phyloP scores from a whole-genome alignment of 192 early-diverging fungal species.

The Coemansia sp. region DNA sequence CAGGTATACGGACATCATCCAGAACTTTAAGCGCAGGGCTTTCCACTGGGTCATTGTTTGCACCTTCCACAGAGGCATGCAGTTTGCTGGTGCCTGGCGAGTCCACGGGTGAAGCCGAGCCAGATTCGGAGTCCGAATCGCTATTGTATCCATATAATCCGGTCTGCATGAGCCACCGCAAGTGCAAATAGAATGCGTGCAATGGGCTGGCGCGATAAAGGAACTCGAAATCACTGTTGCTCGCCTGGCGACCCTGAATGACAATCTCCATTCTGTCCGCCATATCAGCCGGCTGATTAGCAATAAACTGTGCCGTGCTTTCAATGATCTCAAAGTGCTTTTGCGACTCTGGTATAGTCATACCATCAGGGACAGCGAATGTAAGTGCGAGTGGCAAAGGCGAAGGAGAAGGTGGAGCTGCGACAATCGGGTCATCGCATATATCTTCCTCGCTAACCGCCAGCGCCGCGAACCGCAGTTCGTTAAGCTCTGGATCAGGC shows the following conservation, averaged over 20 bases:
- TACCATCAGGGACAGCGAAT: slow-evolving; percentile 30
- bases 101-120: slow-evolving; percentile 1
- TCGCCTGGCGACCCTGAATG: slow-evolving; percentile 73
- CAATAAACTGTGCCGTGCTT: slow-evolving; percentile 69
- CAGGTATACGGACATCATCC: slow-evolving; percentile 14
- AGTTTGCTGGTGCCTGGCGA: background rate
- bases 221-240: slow-evolving; percentile 73
- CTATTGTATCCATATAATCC: slow-evolving; percentile 59
- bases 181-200: slow-evolving; percentile 74
- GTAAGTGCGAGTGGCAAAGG: slow-evolving; percentile 1
- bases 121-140: slow-evolving; percentile 21
- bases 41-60: background rate
- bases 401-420: background rate
- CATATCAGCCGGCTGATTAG: slow-evolving; percentile 46
- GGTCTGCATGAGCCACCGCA: slow-evolving; percentile 63
- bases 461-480: slow-evolving; percentile 26
- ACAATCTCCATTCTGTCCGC: slow-evolving; percentile 67
- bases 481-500: slow-evolving; percentile 13
- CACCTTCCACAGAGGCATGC: background rate
- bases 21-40: slow-evolving; percentile 8
- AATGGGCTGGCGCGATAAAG: slow-evolving; percentile 59
- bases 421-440: slow-evolving; percentile 9
- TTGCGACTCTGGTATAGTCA: slow-evolving; percentile 54
- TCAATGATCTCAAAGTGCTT: slow-evolving; percentile 70
- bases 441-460: slow-evolving; percentile 10